Percentiles rank a stretch among this genome's conserved stretches.
These are phyloP conservation scores for Pseudopediastrum boryanum DNA, from an alignment of 139 green algal genomes.

Conservation along the genomic window DNA sequence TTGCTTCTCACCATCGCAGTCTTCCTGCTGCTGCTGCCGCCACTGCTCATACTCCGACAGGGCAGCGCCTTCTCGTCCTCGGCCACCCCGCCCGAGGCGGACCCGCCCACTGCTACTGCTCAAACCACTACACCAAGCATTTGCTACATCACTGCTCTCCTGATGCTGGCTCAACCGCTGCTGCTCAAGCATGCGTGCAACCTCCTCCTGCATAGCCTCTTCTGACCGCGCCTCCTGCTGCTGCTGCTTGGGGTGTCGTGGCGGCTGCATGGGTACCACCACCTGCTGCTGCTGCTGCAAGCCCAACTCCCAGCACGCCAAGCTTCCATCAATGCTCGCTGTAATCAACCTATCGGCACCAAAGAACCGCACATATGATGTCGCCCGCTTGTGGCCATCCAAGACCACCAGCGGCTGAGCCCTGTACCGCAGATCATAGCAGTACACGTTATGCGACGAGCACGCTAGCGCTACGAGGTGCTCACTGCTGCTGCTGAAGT, in stretches of 20 bases:
- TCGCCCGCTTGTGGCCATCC: constrained; percentile 59
- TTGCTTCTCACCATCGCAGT: background rate
- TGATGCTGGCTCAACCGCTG: background rate
- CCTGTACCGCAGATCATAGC: constrained; percentile 78
- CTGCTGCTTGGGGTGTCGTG: background rate
- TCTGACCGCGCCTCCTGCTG: background rate
- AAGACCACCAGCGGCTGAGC: constrained; percentile 51
- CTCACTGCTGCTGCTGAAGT: constrained; percentile 62
- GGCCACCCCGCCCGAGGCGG: too few relatives aligned
- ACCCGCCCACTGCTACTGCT: background rate
- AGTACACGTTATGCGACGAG: constrained; percentile 79
- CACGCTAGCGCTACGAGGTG: constrained; percentile 82
- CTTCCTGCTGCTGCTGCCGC: background rate
- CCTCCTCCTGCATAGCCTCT: background rate
- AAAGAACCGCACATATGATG: constrained; percentile 90
- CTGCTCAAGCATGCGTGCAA: background rate
- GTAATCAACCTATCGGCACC: constrained; percentile 65
- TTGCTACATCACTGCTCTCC: too few relatives aligned
- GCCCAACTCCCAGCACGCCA: constrained; percentile 70
- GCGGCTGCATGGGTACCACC: too few relatives aligned
- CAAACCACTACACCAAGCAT: background rate
- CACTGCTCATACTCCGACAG: background rate
- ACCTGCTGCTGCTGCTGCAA: background rate
- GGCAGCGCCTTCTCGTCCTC: background rate
- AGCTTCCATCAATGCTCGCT: constrained; percentile 85